A percentile compares a stretch with the other conserved stretches of the same genome.
These are phyloP conservation scores for Umbellularia californica DNA, from an alignment of 164 flowering plant species.

Conservation along the genomic window DNA sequence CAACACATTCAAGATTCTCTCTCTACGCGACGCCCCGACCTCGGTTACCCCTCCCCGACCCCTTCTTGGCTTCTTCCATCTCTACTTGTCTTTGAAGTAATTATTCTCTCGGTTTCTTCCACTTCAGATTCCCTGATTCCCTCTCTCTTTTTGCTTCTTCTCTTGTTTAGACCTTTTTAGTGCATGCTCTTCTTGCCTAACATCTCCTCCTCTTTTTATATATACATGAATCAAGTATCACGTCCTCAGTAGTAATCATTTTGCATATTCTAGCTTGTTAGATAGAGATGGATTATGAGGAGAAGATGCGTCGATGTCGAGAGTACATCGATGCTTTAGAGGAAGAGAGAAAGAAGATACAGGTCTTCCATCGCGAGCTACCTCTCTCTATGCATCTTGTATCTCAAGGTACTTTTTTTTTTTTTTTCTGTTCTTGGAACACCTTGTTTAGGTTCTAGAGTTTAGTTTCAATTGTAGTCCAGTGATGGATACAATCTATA, in stretches of 20 bases:
- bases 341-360: constrained; percentile 67
- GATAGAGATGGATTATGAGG: constrained; percentile 16
- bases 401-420: constrained; percentile 47
- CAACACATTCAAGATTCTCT: neutral
- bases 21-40: constrained; percentile 5
- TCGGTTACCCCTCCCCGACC: constrained; percentile 2
- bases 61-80: neutral
- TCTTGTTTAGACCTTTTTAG: no score
- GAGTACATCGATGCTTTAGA: constrained; percentile 60
- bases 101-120: no score
- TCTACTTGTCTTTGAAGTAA: neutral
- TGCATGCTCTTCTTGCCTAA: no score
- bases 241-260: no score
- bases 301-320: constrained; percentile 35
- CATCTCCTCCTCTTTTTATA: no score
- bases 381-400: constrained; percentile 84
- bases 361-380: constrained; percentile 77
- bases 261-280: no score
- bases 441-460: neutral
- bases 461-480: no score
- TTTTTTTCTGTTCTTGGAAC: neutral
- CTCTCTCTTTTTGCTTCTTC: neutral
- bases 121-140: no score
- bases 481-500: no score
- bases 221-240: no score